A percentile compares a stretch with the other conserved stretches of the same genome.
These are phyloP conservation scores for Fonsecaea erecta DNA, from an alignment of 2,329 filamentous ascomycete species.

Conservation along the genomic window DNA sequence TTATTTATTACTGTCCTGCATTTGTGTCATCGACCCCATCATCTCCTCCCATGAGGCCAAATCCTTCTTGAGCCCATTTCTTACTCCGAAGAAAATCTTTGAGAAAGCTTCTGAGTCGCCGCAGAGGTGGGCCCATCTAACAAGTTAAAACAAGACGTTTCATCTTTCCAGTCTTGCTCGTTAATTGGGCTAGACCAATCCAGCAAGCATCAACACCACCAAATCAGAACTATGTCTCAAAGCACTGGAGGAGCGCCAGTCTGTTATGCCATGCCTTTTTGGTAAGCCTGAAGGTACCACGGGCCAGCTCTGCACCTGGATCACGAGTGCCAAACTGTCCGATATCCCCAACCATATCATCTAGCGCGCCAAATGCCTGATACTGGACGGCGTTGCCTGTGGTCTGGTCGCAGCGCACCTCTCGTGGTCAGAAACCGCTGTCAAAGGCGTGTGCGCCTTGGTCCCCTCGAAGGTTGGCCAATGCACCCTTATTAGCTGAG, in stretches of 20 bases:
- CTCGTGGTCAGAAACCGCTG: constrained; percentile 48
- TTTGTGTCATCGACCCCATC: not conserved
- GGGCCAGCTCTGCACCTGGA: constrained; percentile 42
- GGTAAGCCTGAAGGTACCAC: constrained; percentile 27
- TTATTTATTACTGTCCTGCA: not conserved
- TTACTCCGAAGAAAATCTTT: not conserved
- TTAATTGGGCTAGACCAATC: not conserved
- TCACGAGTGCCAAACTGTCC: constrained; percentile 36
- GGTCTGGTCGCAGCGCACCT: constrained; percentile 48
- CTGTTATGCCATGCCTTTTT: not conserved
- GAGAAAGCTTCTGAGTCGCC: not conserved
- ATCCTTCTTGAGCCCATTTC: not conserved
- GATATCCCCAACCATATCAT: constrained; percentile 43
- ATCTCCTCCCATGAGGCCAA: not conserved
- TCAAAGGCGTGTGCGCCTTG: constrained; percentile 40
- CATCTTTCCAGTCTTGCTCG: not conserved
- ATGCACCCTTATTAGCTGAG: constrained; percentile 38
- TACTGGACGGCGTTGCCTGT: constrained; percentile 52
- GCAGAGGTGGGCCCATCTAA: not conserved
- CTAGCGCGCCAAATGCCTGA: constrained; percentile 49
- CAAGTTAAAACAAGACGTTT: not conserved
- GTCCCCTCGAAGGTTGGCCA: constrained; percentile 40
- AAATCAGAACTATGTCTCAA: not conserved
- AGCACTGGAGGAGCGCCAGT: not conserved
- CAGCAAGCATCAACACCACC: not conserved